A percentile compares a stretch with the other conserved stretches of the same genome.
These are phyloP conservation scores for Ophiocordyceps australis DNA, from an alignment of 2,329 filamentous ascomycete species.

Conservation along the genomic window DNA sequence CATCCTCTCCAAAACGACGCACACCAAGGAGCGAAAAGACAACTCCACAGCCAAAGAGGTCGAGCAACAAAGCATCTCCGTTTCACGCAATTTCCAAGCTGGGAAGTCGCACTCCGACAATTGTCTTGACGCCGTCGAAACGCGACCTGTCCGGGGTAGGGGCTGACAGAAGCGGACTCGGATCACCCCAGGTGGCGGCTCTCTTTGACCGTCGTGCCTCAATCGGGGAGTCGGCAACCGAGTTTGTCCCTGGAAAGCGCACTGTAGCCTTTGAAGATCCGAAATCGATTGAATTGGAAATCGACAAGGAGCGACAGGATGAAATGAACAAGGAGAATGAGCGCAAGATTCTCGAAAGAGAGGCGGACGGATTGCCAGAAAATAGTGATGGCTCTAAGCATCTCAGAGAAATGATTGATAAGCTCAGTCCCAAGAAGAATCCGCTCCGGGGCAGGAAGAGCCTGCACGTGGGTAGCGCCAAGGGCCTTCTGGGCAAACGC, in stretches of 20 bases:
- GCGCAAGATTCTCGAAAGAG: constrained; percentile 34
- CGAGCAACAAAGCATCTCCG: constrained; percentile 16
- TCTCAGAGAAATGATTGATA: constrained; percentile 61
- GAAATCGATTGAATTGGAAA: constrained; percentile 38
- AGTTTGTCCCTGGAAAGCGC: constrained; percentile 38
- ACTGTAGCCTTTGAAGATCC: constrained; percentile 48
- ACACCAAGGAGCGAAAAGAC: constrained; percentile 3
- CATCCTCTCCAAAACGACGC: constrained; percentile 3
- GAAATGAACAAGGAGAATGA: constrained; percentile 44
- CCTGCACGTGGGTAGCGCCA: constrained; percentile 56
- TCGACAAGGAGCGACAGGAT: constrained; percentile 39
- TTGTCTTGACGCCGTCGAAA: constrained; percentile 32
- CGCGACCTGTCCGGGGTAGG: constrained; percentile 50
- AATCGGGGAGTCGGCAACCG: constrained; percentile 45
- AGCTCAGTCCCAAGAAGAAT: constrained; percentile 59
- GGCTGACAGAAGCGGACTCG: constrained; percentile 50
- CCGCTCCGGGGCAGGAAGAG: constrained; percentile 52
- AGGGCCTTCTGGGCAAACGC: constrained; percentile 55
- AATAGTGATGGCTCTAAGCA: constrained; percentile 47
- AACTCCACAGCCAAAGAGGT: constrained; percentile 4
- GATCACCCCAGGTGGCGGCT: constrained; percentile 56
- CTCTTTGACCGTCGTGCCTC: constrained; percentile 54
- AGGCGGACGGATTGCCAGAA: constrained; percentile 22
- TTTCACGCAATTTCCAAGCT: constrained; percentile 36
- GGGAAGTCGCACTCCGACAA: constrained; percentile 40